Conservation (phyloP, 75 land plant genomes). For the Pinus albicaulis region DNA sequence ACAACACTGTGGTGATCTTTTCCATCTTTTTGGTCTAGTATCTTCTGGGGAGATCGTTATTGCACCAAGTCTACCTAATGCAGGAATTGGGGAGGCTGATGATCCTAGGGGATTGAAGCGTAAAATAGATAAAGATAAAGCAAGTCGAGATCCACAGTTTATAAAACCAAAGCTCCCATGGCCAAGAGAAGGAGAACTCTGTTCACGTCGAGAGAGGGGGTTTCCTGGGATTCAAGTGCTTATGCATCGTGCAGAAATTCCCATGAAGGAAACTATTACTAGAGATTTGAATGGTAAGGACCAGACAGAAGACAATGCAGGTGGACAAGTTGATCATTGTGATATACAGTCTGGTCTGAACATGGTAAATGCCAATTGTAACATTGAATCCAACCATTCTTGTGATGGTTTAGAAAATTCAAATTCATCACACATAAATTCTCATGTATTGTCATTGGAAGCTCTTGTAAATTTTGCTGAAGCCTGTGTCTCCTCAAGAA, state of each 20-base stretch:
- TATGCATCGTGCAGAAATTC: constrained; percentile 22
- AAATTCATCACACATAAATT: not conserved
- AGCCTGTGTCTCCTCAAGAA: not conserved
- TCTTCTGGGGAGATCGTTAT: constrained; percentile 58
- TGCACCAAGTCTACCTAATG: constrained; percentile 61
- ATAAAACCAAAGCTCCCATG: constrained; percentile 47
- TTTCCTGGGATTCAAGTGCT: constrained; percentile 87
- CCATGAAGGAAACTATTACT: constrained; percentile 16
- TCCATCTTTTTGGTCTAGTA: constrained; percentile 69
- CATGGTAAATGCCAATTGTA: not conserved
- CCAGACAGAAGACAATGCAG: not conserved
- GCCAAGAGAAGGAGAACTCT: constrained; percentile 38
- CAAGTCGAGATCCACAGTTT: constrained; percentile 13
- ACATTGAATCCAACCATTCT: not conserved
- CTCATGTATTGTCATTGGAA: constrained; percentile 32
- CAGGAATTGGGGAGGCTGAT: constrained; percentile 89
- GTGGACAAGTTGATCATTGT: not conserved
- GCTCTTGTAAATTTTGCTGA: constrained; percentile 33
- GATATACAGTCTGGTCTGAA: not conserved
- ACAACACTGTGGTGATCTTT: constrained; percentile 74
- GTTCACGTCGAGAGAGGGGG: constrained; percentile 81
- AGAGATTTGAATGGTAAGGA: constrained; percentile 2
- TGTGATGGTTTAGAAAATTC: not conserved
- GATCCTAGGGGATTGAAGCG: constrained; percentile 55
- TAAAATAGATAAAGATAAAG: constrained; percentile 28